A percentile compares a stretch with the other conserved stretches of the same genome.
phyloP scores from a whole-genome alignment of 768 basidiomycete species.

The Podaxis pistillaris region DNA sequence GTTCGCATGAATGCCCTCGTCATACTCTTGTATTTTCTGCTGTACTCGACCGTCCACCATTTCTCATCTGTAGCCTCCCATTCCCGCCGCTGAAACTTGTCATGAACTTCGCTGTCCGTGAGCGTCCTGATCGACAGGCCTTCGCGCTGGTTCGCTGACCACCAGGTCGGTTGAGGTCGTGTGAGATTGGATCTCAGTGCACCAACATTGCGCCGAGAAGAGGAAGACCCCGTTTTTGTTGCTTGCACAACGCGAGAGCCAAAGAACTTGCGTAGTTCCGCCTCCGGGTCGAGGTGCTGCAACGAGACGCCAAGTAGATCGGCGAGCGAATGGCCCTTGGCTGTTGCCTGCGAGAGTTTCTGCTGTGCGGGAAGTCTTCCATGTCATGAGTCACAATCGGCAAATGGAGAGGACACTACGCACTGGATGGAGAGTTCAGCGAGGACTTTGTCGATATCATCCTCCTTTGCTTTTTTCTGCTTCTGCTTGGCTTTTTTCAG shows the following conservation, averaged over 20 bases:
- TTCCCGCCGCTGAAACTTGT: conserved; percentile 38
- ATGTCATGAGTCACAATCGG: neutral
- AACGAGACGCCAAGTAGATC: conserved; percentile 77
- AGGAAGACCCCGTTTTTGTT: conserved; percentile 37
- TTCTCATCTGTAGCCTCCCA: conserved; percentile 24
- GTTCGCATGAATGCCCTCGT: conserved; percentile 79
- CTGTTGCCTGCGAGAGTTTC: conserved; percentile 29
- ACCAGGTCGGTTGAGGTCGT: conserved; percentile 75
- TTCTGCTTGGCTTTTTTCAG: conserved; percentile 65
- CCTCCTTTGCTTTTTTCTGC: conserved; percentile 60
- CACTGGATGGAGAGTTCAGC: conserved; percentile 83
- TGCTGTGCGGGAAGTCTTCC: conserved; percentile 54
- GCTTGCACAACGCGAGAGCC: conserved; percentile 85
- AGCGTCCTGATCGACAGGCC: conserved; percentile 68
- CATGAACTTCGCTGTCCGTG: conserved; percentile 49
- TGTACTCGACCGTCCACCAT: conserved; percentile 60
- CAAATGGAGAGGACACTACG: conserved; percentile 17
- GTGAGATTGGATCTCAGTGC: conserved; percentile 69
- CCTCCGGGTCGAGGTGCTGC: conserved; percentile 80
- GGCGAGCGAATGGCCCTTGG: conserved; percentile 35
- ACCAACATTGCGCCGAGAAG: conserved; percentile 38
- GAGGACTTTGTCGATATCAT: conserved; percentile 83
- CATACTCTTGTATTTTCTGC: conserved; percentile 77
- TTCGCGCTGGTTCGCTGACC: conserved; percentile 63
- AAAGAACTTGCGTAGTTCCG: conserved; percentile 92